Evolutionary conservation across 257 asterid species (phyloP).

Genomic region (Solanum ossicruentum): DNA sequence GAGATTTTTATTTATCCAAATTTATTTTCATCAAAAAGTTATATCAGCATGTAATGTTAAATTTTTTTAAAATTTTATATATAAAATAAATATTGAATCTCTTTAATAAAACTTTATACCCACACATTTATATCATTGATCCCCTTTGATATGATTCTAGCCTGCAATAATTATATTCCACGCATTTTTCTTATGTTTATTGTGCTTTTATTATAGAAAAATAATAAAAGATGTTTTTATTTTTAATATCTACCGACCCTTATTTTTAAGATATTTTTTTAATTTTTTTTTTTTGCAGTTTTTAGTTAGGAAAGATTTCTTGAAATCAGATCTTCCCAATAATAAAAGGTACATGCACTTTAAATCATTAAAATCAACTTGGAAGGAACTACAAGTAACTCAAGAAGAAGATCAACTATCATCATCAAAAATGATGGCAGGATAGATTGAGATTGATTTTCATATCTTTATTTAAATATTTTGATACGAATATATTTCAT

Average conservation of each 20-base stretch:
- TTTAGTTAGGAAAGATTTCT: neutral
- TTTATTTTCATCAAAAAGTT: neutral
- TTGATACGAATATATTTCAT: fast-evolving
- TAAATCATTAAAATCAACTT: neutral
- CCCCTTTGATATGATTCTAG: neutral
- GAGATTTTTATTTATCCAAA: neutral
- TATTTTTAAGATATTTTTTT: neutral
- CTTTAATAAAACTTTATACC: neutral
- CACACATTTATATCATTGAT: neutral
- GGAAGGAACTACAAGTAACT: neutral
- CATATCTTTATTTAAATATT: neutral
- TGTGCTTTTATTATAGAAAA: neutral
- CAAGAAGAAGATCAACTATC: neutral
- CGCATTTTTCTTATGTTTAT: neutral
- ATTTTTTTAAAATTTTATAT: neutral
- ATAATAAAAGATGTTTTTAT: too few relatives aligned
- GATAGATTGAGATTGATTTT: fast-evolving
- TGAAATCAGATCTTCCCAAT: neutral
- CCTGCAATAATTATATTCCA: neutral
- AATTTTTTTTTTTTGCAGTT: neutral
- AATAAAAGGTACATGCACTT: neutral
- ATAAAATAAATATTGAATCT: neutral
- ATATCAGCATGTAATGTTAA: neutral
- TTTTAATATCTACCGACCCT: neutral
- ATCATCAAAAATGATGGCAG: fast-evolving